Base-by-base conservation (phyloP, 352 stramenopile species). In the Phytophthora crassamura region DNA sequence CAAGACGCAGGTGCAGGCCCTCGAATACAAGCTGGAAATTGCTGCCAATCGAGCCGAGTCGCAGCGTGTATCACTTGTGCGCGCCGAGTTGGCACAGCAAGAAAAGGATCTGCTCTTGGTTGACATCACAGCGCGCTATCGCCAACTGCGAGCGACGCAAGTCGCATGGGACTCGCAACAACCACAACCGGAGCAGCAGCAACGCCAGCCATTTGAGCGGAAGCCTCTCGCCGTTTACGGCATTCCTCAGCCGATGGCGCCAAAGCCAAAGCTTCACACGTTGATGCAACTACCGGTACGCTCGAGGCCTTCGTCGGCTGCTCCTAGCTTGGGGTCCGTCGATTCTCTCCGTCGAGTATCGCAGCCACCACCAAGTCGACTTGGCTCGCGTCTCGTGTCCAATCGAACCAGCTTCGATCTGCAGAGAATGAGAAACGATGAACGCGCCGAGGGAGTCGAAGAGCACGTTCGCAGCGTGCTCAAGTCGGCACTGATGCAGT, bases 101-200 rank as follows among this genome's bases (percentile, higher is more conserved):
- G 82, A 91, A 55, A 89, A 88, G 8, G 77, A 88, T n/a, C 69
- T 79, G 7, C 34, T 91, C 36, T 56, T 91, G 14, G 68, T 64
- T 2, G 78, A 87, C 30, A 64, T 91, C 15, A 88, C 73, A 0
- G 67, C 71, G 2, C 75, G 79, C 7, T 85, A 82, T 53, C 78
- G 74, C 5, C 57, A 77, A 8, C 48, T 91, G 2, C 65, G 68
- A 12, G 41, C 45, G 4, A 53, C 54, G 9, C 53, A 77, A 34
- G 46, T 61, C 16, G 59, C 67, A 12, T 62, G 8, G 61, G 50
- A 15, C 47, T 65, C 22, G 34, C 32, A 47, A 9, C 38, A 22
- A 30, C 20, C 22, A 14, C 46, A 54, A n/a, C n/a, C 48, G 12
- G 32, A 61, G 18, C 40, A 39, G 18, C 56, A 47, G 33, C 41